Conservation (phyloP, 1,284 basidiomycete species). For the Ceraceosorus guamensis region DNA sequence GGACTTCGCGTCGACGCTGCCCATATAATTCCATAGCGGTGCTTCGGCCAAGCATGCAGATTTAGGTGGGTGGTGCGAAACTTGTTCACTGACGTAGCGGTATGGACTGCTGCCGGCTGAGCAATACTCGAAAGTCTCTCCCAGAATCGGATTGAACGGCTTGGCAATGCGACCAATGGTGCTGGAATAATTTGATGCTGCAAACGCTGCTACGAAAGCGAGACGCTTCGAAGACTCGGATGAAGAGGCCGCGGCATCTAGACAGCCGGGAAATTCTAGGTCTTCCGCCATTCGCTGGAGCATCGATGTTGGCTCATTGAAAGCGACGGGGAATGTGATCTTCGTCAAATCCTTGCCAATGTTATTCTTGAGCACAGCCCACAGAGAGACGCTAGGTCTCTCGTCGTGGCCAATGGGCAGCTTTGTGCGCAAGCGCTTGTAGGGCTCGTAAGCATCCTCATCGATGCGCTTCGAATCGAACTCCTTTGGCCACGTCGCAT, state of each 20-base stretch:
- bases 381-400: conserved; percentile 80
- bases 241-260: conserved; percentile 75
- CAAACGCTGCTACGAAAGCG: conserved; percentile 91
- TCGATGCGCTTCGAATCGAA: conserved; percentile 30
- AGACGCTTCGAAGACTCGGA: conserved; percentile 72
- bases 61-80: conserved; percentile 91
- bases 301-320: conserved; percentile 76
- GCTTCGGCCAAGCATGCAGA: conserved; percentile 87
- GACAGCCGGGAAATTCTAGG: conserved; percentile 44
- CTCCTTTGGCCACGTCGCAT: conserved; percentile 16
- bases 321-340: conserved; percentile 91
- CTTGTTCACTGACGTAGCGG: conserved; percentile 88
- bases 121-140: conserved; percentile 92
- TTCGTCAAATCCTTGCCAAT: conserved; percentile 96
- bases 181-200: conserved; percentile 95
- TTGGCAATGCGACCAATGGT: conserved; percentile 59
- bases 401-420: conserved; percentile 71
- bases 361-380: conserved; percentile 89
- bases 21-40: conserved; percentile 82
- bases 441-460: conserved; percentile 50
- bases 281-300: conserved; percentile 59
- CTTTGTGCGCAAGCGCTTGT: conserved; percentile 60
- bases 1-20: conserved; percentile 51
- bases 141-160: conserved; percentile 52
- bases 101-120: conserved; percentile 66